Evolutionary conservation across 495 filamentous ascomycete genomes (phyloP).

Genomic region (Paragyromitra xinjiangensis): DNA sequence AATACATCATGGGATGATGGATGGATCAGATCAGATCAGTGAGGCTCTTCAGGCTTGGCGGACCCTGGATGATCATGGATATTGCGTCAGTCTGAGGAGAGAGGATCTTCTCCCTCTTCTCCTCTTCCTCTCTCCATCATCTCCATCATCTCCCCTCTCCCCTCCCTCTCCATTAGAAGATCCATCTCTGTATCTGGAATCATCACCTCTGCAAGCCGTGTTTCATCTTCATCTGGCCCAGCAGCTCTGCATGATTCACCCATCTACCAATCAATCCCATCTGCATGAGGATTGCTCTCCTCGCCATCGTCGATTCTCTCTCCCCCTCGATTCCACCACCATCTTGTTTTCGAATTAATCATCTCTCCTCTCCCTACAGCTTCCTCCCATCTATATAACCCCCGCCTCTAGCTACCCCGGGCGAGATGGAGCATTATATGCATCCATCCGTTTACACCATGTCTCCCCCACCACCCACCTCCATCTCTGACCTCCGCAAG

Average conservation of each 20-base stretch:
- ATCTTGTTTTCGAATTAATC: neutral
- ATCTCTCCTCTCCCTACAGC: neutral
- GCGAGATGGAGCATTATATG: constrained; percentile 7
- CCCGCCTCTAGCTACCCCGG: neutral
- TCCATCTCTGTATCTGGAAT: too few relatives aligned
- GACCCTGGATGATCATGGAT: too few relatives aligned
- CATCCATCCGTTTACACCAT: constrained; percentile 17
- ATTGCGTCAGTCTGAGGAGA: too few relatives aligned
- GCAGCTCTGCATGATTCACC: neutral
- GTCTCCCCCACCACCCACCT: constrained; percentile 10
- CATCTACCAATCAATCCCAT: neutral
- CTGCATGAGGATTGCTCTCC: neutral
- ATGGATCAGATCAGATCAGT: too few relatives aligned
- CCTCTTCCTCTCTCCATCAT: neutral
- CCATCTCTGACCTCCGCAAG: constrained; percentile 58
- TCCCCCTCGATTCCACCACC: neutral
- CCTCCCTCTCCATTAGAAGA: too few relatives aligned
- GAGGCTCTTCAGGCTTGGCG: too few relatives aligned
- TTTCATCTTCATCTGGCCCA: neutral
- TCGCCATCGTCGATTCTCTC: neutral
- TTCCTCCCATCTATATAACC: constrained; percentile 12
- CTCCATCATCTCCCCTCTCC: neutral
- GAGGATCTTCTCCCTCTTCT: neutral
- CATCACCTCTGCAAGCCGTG: too few relatives aligned
- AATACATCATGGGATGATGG: too few relatives aligned